phyloP scores from a whole-genome alignment of 2,329 filamentous ascomycete genomes.

The Bertia moriformis region DNA sequence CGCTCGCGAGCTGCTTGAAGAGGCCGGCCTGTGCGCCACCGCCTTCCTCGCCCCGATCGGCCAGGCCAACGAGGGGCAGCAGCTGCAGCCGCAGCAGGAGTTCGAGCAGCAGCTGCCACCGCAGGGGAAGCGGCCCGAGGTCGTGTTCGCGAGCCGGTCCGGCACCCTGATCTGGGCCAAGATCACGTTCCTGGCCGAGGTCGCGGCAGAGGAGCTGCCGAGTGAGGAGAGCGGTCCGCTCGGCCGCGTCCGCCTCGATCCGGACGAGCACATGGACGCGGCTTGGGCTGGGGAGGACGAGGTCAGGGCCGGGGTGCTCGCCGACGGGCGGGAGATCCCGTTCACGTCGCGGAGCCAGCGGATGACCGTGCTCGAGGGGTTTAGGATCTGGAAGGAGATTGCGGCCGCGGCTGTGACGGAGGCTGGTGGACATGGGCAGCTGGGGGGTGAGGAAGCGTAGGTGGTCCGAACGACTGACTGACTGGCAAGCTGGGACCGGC shows the following conservation, averaged over 20 bases:
- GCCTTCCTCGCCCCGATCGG: constrained; percentile 14
- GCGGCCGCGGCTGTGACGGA: neutral
- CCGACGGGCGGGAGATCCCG: neutral
- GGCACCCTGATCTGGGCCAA: neutral
- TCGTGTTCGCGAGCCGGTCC: neutral
- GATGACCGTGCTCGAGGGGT: neutral
- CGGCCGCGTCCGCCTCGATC: constrained; percentile 13
- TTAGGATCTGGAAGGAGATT: neutral
- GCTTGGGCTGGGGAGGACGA: constrained; percentile 23
- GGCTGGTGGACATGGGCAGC: too few relatives aligned
- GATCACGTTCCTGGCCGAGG: constrained; percentile 16
- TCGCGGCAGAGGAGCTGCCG: constrained; percentile 7
- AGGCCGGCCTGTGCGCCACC: constrained; percentile 27
- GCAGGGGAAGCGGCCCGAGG: too few relatives aligned
- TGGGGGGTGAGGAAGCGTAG: too few relatives aligned
- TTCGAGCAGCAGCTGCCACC: too few relatives aligned
- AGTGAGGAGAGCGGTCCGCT: neutral
- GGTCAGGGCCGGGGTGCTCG: constrained; percentile 7
- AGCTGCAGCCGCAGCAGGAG: too few relatives aligned
- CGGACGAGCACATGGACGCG: constrained; percentile 22
- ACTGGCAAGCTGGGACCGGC: too few relatives aligned
- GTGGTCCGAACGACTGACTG: too few relatives aligned
- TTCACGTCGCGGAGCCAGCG: neutral
- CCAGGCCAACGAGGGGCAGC: constrained; percentile 13
- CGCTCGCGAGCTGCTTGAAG: constrained; percentile 32